A percentile compares a stretch with the other conserved stretches of the same genome.
phyloP scores from a whole-genome alignment of 1,284 basidiomycete species.

The Puccinia coronata region DNA sequence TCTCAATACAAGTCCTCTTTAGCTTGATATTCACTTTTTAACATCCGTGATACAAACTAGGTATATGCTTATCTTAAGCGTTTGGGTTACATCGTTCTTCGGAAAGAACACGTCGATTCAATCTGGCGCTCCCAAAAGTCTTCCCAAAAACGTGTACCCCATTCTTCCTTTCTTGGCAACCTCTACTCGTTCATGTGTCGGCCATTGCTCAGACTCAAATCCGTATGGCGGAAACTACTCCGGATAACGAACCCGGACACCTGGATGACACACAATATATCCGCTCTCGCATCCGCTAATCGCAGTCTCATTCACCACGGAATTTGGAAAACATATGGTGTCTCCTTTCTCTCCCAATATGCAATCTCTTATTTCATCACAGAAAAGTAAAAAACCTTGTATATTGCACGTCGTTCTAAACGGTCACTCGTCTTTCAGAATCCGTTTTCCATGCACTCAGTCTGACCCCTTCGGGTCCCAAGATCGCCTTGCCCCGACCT shows the following conservation, averaged over 20 bases:
- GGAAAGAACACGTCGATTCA: constrained; percentile 43
- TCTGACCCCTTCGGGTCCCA: constrained; percentile 36
- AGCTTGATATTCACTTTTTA: background rate
- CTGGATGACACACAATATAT: background rate
- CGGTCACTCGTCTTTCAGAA: constrained; percentile 9
- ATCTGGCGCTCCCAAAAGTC: constrained; percentile 35
- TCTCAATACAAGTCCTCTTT: background rate
- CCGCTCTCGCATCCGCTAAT: background rate
- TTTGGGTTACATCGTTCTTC: constrained; percentile 47
- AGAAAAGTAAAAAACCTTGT: background rate
- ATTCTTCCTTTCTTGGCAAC: background rate
- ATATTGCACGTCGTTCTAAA: background rate
- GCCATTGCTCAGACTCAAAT: background rate
- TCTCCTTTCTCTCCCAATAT: background rate
- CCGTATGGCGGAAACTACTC: background rate
- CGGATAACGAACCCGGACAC: background rate
- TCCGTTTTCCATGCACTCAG: constrained; percentile 40
- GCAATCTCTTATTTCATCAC: too few relatives aligned
- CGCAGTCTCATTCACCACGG: constrained; percentile 21
- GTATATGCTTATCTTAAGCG: constrained; percentile 49
- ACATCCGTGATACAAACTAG: constrained; percentile 4
- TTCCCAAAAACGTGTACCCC: background rate
- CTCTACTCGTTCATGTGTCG: background rate
- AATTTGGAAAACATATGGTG: constrained; percentile 44
- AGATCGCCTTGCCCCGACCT: background rate